Percentiles rank a stretch among this genome's conserved stretches.
Evolutionary conservation across 306 rosid genomes (phyloP).

Genomic region (Phaseolus lunatus): DNA sequence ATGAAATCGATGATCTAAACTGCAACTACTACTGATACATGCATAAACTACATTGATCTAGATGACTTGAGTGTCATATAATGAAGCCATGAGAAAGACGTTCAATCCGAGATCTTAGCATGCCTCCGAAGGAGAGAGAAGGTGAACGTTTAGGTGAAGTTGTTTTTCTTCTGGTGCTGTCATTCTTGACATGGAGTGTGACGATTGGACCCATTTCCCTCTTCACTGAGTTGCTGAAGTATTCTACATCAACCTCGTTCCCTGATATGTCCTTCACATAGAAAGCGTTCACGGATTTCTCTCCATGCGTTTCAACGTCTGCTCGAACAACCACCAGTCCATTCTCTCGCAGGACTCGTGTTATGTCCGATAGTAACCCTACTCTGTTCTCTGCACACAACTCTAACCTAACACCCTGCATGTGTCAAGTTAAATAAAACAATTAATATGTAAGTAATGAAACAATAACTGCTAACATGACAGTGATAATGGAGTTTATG

Average conservation of each 20-base stretch:
- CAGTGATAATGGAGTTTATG: not conserved
- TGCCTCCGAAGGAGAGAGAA: not conserved
- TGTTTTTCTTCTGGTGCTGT: constrained; percentile 23
- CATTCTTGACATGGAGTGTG: constrained; percentile 55
- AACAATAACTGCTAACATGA: too few relatives aligned
- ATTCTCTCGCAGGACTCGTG: constrained; percentile 72
- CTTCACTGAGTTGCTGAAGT: constrained; percentile 64
- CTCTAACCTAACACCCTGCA: constrained; percentile 72
- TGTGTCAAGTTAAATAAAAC: too few relatives aligned
- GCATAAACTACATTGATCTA: not conserved
- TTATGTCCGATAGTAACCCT: constrained; percentile 71
- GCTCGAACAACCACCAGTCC: constrained; percentile 68
- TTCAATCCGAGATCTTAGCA: constrained; percentile 29
- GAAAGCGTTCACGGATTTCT: constrained; percentile 63
- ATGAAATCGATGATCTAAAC: not conserved
- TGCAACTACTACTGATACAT: not conserved
- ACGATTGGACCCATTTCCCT: constrained; percentile 62
- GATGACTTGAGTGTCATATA: not conserved
- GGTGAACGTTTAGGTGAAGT: constrained; percentile 32
- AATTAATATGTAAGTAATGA: too few relatives aligned
- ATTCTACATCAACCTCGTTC: constrained; percentile 62
- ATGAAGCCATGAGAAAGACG: constrained; percentile 62
- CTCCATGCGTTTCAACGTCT: constrained; percentile 74
- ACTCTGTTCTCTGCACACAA: constrained; percentile 62
- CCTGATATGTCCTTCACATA: constrained; percentile 73